Percentiles rank a stretch among this genome's conserved stretches.
Conservation (phyloP, 306 rosid genomes). For the Lablab purpureus region DNA sequence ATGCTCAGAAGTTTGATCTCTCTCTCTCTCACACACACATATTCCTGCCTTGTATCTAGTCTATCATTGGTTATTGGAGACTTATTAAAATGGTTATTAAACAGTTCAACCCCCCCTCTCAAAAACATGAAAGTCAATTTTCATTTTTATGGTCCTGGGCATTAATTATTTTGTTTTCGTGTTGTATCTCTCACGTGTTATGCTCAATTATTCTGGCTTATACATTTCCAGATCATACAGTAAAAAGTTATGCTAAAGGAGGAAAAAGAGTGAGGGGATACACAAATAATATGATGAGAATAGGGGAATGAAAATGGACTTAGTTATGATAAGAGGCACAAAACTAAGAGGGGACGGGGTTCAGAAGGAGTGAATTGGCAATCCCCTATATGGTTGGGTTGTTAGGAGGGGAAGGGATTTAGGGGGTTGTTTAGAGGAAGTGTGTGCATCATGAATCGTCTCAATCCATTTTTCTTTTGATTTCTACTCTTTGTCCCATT, state of each 20-base stretch:
- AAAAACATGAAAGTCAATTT: conserved; percentile 31
- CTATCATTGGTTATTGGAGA: conserved; percentile 23
- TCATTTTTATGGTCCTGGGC: background rate
- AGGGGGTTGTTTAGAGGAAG: background rate
- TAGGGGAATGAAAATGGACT: background rate
- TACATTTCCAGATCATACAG: conserved; percentile 20
- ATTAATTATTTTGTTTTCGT: background rate
- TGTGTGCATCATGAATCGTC: background rate
- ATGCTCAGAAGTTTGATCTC: conserved; percentile 67
- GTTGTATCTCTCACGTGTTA: background rate
- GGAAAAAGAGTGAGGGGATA: background rate
- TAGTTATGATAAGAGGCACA: background rate
- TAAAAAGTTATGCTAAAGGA: background rate
- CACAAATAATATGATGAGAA: background rate
- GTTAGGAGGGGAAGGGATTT: background rate
- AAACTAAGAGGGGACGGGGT: background rate
- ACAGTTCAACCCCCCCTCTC: background rate
- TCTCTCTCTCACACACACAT: conserved; percentile 29
- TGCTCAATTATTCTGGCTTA: conserved; percentile 1
- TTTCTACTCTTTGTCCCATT: background rate
- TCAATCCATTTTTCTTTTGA: background rate
- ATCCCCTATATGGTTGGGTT: background rate
- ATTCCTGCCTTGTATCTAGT: conserved; percentile 8
- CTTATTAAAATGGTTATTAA: conserved; percentile 28
- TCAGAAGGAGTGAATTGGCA: background rate